A percentile compares a stretch with the other conserved stretches of the same genome.
These are phyloP conservation scores for Beta vulgaris DNA, from an alignment of 148 eudicot species.

Conservation along the genomic window DNA sequence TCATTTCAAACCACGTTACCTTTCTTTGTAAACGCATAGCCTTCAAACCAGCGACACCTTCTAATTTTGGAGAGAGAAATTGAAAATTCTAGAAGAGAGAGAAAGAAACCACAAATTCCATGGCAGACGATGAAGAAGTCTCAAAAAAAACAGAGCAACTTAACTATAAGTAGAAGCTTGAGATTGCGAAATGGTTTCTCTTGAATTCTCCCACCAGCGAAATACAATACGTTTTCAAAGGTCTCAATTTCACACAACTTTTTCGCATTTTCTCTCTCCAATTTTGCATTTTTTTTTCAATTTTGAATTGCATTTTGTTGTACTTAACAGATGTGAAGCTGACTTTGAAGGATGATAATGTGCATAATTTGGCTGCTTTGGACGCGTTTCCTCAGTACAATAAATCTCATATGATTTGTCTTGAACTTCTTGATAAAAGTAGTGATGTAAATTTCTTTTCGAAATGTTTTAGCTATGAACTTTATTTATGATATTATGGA, in stretches of 20 bases:
- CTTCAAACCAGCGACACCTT: constrained; percentile 13
- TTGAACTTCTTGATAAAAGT: constrained; percentile 64
- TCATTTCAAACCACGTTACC: constrained; percentile 42
- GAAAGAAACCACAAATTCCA: constrained; percentile 10
- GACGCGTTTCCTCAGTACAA: constrained; percentile 85
- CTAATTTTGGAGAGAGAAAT: background rate
- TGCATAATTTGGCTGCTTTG: constrained; percentile 56
- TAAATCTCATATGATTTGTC: constrained; percentile 78
- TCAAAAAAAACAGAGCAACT: constrained; percentile 38
- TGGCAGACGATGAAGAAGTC: constrained; percentile 64
- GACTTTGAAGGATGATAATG: constrained; percentile 70
- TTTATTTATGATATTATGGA: background rate
- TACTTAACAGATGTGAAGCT: constrained; percentile 58
- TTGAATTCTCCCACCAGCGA: constrained; percentile 91
- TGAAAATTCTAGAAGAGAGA: too few species aligned
- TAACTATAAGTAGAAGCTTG: constrained; percentile 57
- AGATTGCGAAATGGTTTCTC: constrained; percentile 97
- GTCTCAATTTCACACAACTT: constrained; percentile 25
- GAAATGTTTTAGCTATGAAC: too few species aligned
- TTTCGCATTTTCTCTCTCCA: background rate
- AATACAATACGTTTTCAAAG: constrained; percentile 89
- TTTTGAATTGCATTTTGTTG: constrained; percentile 12
- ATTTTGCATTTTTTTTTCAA: background rate
- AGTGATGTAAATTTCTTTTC: constrained; percentile 61
- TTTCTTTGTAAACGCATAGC: too few species aligned